Percentiles rank a stretch among this genome's conserved stretches.
Evolutionary conservation across 768 basidiomycete species (phyloP).

Genomic region (Chalciporus pseudorubinellus): DNA sequence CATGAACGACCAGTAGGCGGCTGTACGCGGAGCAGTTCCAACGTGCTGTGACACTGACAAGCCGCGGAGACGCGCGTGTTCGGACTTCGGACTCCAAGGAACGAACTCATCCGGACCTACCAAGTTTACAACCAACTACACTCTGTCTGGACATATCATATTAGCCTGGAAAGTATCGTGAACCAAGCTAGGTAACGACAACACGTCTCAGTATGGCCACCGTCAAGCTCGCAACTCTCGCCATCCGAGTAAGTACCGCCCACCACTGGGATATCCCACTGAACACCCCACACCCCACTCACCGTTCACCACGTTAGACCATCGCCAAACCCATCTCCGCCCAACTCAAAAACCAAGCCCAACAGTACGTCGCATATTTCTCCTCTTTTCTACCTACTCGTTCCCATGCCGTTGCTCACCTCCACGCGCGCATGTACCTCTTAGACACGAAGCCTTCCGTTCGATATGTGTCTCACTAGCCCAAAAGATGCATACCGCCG

Average conservation of each 20-base stretch:
- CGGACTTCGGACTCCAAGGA: too few species aligned
- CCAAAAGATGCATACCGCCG: constrained; percentile 72
- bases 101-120: too few species aligned
- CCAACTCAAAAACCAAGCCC: constrained; percentile 66
- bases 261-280: not conserved
- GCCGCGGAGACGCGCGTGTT: too few species aligned
- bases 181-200: not conserved
- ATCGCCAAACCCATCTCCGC: constrained; percentile 78
- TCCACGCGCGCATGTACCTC: not conserved
- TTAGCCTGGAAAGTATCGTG: not conserved
- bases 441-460: constrained; percentile 72
- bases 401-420: not conserved
- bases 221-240: constrained; percentile 70
- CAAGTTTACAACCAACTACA: too few species aligned
- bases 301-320: constrained; percentile 44
- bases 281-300: not conserved
- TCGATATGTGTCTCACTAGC: constrained; percentile 69
- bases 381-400: not conserved
- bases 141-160: too few species aligned
- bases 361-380: constrained; percentile 49
- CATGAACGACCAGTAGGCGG: too few species aligned
- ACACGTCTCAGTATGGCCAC: constrained; percentile 52
- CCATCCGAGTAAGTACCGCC: constrained; percentile 57
- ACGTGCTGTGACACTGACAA: too few species aligned
- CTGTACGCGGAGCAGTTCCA: too few species aligned